Percentiles rank a stretch among this genome's conserved stretches.
phyloP scores from a whole-genome alignment of 257 asterid genomes.

The Nicotiana benthamiana region DNA sequence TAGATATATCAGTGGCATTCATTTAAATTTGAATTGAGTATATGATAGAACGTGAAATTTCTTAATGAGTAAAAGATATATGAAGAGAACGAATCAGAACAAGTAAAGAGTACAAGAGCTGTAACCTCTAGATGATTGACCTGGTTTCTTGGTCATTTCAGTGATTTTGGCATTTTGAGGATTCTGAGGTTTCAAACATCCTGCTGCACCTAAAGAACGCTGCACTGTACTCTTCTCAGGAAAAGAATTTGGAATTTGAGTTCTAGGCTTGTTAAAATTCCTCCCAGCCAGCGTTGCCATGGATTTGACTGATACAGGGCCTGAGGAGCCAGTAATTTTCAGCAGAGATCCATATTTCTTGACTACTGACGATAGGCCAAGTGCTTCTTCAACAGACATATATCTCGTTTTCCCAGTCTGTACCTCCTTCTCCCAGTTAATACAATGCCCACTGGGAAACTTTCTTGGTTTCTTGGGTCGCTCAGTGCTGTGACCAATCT shows the following conservation, averaged over 20 bases:
- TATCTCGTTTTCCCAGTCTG: conserved; percentile 44
- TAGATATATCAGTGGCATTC: neutral
- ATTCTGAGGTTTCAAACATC: conserved; percentile 19
- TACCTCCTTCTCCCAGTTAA: conserved; percentile 38
- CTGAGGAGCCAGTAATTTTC: conserved; percentile 3
- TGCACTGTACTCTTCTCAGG: conserved; percentile 4
- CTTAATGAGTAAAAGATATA: neutral
- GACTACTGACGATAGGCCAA: conserved; percentile 38
- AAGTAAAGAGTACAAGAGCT: neutral
- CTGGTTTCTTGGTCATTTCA: neutral
- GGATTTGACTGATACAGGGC: conserved; percentile 9
- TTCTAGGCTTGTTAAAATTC: conserved; percentile 15
- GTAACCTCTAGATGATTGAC: neutral
- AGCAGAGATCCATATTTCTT: conserved; percentile 1
- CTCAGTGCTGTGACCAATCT: conserved; percentile 1
- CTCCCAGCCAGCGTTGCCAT: neutral
- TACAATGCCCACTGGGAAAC: conserved; percentile 5
- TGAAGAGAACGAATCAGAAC: neutral
- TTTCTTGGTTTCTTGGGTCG: conserved; percentile 1
- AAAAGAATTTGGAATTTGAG: conserved; percentile 3
- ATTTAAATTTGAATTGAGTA: neutral
- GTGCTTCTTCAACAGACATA: conserved; percentile 40
- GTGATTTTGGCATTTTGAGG: conserved; percentile 14
- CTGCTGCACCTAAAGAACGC: conserved; percentile 16
- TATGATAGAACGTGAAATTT: neutral